Base-by-base conservation (phyloP, 169 alveolate genomes). In the Plasmodium gaboni region DNA sequence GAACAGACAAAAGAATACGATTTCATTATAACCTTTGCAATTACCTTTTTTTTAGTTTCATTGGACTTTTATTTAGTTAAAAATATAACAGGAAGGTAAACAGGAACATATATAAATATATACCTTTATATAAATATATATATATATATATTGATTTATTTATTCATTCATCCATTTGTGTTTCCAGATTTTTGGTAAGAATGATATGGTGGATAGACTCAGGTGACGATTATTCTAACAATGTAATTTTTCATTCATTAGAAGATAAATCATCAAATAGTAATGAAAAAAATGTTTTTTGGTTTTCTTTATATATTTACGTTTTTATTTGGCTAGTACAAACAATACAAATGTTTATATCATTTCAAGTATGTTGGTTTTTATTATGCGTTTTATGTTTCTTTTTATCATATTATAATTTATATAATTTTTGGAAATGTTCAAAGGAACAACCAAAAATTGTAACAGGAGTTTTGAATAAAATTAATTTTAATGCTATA, bases 191-290 rank as follows among this genome's bases (percentile, higher is more conserved):
- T 67, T 53, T 86, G 32, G 92, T 86, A 51, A 86, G 72, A 74
- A 86, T 86, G 92, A 86, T 70, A 46, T 86, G 92, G 92, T 86
- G 92, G 92, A 86, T 71, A 32, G 92, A 86, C 28, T 17, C 74
- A n/a, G 60, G 50, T 15, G 78, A 55, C 3, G 92, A 86, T 38
- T 86, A 86, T 38, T 86, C 92, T n/a, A 86, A 57, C 76, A 86
- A 72, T n/a, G 63, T 86, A 8, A 63, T 86, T 86, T 86, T 70
- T 46, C 51, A 67, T 1, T 44, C 92, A 19, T 71, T 71, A 3
- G 87, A 86, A 48, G 92, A 86, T n/a, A 72, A 19, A 68, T 24
- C 48, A 32, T 4, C 61, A 64, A 86, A 70, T 60, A 64, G 42
- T 17, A 19, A 65, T 28, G 87, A 86, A 8, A 71, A 86, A 65